Percentiles rank a stretch among this genome's conserved stretches.
These are phyloP conservation scores for Leccinum insolens DNA, from an alignment of 1,284 basidiomycete species.

Conservation along the genomic window DNA sequence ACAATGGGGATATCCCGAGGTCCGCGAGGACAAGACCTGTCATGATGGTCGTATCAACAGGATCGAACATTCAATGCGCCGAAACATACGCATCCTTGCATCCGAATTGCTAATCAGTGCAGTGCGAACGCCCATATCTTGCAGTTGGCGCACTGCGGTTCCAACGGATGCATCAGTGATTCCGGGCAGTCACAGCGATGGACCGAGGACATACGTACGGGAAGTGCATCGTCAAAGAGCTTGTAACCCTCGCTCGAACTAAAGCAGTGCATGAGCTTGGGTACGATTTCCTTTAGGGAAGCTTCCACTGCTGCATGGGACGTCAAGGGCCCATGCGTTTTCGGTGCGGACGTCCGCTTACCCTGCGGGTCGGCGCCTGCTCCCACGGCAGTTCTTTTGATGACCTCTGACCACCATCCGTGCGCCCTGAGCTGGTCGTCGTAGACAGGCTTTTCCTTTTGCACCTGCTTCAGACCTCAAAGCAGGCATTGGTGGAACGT, in stretches of 20 bases:
- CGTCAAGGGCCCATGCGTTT: conserved; percentile 18
- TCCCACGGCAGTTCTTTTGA: conserved; percentile 68
- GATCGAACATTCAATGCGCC: conserved; percentile 3
- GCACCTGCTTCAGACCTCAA: conserved; percentile 64
- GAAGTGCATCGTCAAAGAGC: conserved; percentile 63
- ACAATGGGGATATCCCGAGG: conserved; percentile 50
- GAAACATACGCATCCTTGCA: conserved; percentile 60
- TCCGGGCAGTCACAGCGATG: background rate
- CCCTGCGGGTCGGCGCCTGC: conserved; percentile 65
- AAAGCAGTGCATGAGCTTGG: conserved; percentile 62
- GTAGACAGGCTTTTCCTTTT: conserved; percentile 60
- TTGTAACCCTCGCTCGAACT: conserved; percentile 71
- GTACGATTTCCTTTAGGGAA: conserved; percentile 54
- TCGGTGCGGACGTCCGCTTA: conserved; percentile 32
- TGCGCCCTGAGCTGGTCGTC: conserved; percentile 44
- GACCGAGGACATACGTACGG: conserved; percentile 51
- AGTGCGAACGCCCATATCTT: conserved; percentile 47
- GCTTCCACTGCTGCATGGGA: conserved; percentile 50
- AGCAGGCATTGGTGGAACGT: conserved; percentile 7
- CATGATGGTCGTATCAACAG: conserved; percentile 4
- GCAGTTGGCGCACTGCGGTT: conserved; percentile 50
- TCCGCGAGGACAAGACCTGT: conserved; percentile 59
- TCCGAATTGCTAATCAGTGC: conserved; percentile 75
- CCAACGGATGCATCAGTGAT: conserved; percentile 9
- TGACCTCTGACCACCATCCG: conserved; percentile 75